Evolutionary conservation across 352 stramenopile genomes (phyloP), one percentile per base, ranked within the genome.

Genomic region (Bremia lactucae): DNA sequence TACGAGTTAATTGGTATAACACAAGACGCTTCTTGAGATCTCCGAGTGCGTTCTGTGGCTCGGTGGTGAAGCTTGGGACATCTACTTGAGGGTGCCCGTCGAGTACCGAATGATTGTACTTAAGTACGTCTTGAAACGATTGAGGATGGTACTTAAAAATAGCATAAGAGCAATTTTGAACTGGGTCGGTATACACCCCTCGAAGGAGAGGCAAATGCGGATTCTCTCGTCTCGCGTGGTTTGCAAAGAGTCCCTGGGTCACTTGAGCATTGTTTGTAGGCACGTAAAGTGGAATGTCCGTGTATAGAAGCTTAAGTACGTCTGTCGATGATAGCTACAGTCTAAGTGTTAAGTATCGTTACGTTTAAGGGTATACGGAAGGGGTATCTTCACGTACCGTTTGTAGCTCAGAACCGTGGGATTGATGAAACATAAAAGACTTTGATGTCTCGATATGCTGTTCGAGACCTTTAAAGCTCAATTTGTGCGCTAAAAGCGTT

Each of bases 11-110:
- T 37, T 90, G 74, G 23, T 78, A 83, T n/a, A 83, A 20, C 15
- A 87, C 52, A 18, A 90, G 74, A 0, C 77, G 67, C 36, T 77
- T 71, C 50, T 82, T 83, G 21, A 72, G 35, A 39, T 87, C 74
- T 14, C 55, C 53, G 0, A 80, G 47, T 18, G 57, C 45, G 21
- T 68, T 48, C 5, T 57, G 49, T 7, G 56, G 31, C 2, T 55
- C 50, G 8, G n/a, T 61, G 36, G 7, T 19, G 47, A 10, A n/a
- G 16, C 13, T 22, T 46, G n/a, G 33, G 65, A 54, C 31, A 15
- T 59, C 49, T 0, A 42, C 45, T 9, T 57, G 59, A 16, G 9
- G 4, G 15, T 42, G 58, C 6, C 64, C 60, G 24, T 82, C 52
- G 8, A 88, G 46, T 21, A 83, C 43, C 11, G 64, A 58, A 6